A percentile compares a stretch with the other conserved stretches of the same genome.
These are phyloP conservation scores for Dipteronia sinensis DNA, from an alignment of 345 rosid genomes.

Conservation along the genomic window DNA sequence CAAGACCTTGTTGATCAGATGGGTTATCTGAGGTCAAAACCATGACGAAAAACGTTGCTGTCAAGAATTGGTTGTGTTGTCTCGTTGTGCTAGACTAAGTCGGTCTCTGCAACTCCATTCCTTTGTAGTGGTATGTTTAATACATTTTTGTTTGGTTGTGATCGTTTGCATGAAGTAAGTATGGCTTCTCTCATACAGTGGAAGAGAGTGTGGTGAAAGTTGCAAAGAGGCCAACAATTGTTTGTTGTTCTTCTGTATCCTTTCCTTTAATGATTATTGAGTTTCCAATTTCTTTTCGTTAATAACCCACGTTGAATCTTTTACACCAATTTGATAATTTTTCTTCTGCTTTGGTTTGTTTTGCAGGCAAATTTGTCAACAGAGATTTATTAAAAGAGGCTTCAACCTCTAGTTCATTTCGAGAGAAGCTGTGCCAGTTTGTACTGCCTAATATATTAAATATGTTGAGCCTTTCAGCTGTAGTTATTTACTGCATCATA, in stretches of 20 bases:
- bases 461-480: not conserved
- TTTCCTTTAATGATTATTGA: conserved; percentile 26
- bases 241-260: conserved; percentile 39
- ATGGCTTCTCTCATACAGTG: conserved; percentile 26
- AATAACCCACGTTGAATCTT: not conserved
- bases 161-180: not conserved
- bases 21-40: conserved; percentile 57
- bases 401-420: not conserved
- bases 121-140: conserved; percentile 29
- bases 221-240: conserved; percentile 36
- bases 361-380: conserved; percentile 29
- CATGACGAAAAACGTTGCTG: conserved; percentile 29
- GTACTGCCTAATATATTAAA: not conserved
- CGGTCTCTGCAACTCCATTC: conserved; percentile 41
- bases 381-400: conserved; percentile 7
- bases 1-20: conserved; percentile 71
- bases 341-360: conserved; percentile 9
- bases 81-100: conserved; percentile 16
- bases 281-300: not conserved
- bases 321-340: conserved; percentile 1
- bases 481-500: not conserved
- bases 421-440: not conserved
- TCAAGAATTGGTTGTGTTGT: not conserved
- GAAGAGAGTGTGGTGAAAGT: conserved; percentile 44
- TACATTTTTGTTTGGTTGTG: not conserved